phyloP scores from a whole-genome alignment of 345 rosid species.

The Lagerstroemia speciosa region DNA sequence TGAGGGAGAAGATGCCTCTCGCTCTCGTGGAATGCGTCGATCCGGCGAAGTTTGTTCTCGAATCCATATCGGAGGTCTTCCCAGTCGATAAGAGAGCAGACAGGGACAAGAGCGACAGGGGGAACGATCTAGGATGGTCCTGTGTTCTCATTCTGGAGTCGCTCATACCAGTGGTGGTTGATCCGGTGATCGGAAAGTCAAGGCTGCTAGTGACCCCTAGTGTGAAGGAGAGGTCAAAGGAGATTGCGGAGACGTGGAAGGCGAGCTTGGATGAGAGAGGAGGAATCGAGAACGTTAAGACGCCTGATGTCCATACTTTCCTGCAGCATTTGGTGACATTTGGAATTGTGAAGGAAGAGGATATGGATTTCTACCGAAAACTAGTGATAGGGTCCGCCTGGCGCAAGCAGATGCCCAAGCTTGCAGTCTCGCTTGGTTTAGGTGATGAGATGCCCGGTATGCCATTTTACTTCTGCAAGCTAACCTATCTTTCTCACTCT shows the following conservation, averaged over 20 bases:
- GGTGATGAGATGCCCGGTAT: slow-evolving; percentile 96
- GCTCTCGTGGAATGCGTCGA: slow-evolving; percentile 75
- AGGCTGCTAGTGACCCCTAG: slow-evolving; percentile 70
- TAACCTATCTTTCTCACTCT: not conserved
- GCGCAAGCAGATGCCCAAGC: slow-evolving; percentile 99
- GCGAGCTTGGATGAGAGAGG: slow-evolving; percentile 82
- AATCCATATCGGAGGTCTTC: slow-evolving; percentile 82
- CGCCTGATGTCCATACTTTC: slow-evolving; percentile 97
- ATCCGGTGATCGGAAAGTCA: slow-evolving; percentile 78
- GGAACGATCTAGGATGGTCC: slow-evolving; percentile 90
- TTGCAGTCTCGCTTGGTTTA: slow-evolving; percentile 86
- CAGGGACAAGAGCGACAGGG: slow-evolving; percentile 26
- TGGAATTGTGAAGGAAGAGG: slow-evolving; percentile 75
- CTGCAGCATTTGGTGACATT: slow-evolving; percentile 92
- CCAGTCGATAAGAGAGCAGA: slow-evolving; percentile 74
- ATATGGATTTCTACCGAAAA: slow-evolving; percentile 70
- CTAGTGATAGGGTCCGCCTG: slow-evolving; percentile 92
- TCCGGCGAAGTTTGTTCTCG: slow-evolving; percentile 80
- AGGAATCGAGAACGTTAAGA: slow-evolving; percentile 83
- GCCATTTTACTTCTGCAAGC: slow-evolving; percentile 2
- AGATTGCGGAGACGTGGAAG: slow-evolving; percentile 92
- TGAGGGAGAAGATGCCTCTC: slow-evolving; percentile 57
- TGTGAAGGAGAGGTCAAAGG: slow-evolving; percentile 60
- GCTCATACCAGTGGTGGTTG: slow-evolving; percentile 75
- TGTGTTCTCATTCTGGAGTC: slow-evolving; percentile 86